Evolutionary conservation across 2,329 filamentous ascomycete species (phyloP).

Genomic region (Graphium sp.): DNA sequence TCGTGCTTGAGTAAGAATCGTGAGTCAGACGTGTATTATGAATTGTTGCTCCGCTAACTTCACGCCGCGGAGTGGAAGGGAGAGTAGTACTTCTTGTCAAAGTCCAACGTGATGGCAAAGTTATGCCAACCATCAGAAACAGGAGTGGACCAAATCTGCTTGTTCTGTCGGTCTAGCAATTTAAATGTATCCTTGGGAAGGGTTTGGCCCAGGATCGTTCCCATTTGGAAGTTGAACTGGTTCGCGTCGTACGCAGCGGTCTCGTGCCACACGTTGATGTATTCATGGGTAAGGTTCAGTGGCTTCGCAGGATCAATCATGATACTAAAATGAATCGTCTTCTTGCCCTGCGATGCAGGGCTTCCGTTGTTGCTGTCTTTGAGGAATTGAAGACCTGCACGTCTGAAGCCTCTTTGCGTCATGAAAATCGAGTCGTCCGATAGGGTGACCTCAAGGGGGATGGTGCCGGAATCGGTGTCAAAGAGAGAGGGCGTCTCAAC

Average conservation of each 20-base stretch:
- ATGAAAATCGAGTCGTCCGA: slow-evolving; percentile 26
- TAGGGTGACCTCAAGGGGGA: slow-evolving; percentile 24
- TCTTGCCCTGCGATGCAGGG: slow-evolving; percentile 15
- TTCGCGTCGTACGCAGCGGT: slow-evolving; percentile 17
- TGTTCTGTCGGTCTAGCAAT: slow-evolving; percentile 6
- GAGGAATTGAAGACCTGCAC: slow-evolving; percentile 23
- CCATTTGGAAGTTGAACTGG: slow-evolving; percentile 20
- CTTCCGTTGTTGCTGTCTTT: slow-evolving; percentile 20
- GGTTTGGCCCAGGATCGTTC: slow-evolving; percentile 12
- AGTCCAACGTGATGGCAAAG: slow-evolving; percentile 8
- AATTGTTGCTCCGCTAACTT: background rate
- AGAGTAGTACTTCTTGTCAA: slow-evolving; percentile 4
- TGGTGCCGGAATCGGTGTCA: slow-evolving; percentile 14
- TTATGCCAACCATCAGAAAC: slow-evolving; percentile 8
- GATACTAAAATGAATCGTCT: slow-evolving; percentile 19
- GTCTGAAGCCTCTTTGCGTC: slow-evolving; percentile 25
- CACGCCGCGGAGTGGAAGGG: background rate
- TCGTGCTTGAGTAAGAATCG: slow-evolving; percentile 4
- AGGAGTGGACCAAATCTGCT: slow-evolving; percentile 7
- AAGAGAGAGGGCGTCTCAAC: slow-evolving; percentile 14
- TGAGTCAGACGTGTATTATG: background rate
- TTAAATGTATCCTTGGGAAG: slow-evolving; percentile 6
- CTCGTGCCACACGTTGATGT: slow-evolving; percentile 18
- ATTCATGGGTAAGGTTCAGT: slow-evolving; percentile 19
- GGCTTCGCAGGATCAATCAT: slow-evolving; percentile 13